phyloP scores from a whole-genome alignment of 78 protist species.

The Dictyostelium purpureum region DNA sequence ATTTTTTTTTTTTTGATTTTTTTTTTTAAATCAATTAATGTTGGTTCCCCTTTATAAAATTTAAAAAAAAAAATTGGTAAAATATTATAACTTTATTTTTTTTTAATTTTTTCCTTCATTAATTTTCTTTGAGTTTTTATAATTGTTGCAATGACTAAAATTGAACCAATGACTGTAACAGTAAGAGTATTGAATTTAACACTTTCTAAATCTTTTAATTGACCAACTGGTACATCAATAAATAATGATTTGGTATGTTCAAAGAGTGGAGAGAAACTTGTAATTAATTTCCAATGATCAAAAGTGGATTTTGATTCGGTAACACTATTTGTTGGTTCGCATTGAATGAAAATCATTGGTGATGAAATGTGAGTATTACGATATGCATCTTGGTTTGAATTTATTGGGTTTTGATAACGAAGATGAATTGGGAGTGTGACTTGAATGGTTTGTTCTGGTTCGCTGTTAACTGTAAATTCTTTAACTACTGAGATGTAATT shows the following conservation, averaged over 20 bases:
- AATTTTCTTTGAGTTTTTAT: background rate
- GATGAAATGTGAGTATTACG: background rate
- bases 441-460: background rate
- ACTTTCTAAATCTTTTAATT: background rate
- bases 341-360: constrained; percentile 2
- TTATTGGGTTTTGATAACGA: constrained; percentile 61
- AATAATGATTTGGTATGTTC: background rate
- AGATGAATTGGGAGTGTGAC: constrained; percentile 49
- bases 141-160: constrained; percentile 39
- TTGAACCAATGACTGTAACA: constrained; percentile 47
- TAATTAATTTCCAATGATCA: background rate
- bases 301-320: background rate
- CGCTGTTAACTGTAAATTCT: background rate
- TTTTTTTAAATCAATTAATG: too few relatives aligned
- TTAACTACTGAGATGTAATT: constrained; percentile 13
- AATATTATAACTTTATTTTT: too few relatives aligned
- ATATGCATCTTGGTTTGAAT: background rate
- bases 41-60: too few relatives aligned
- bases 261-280: background rate
- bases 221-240: constrained; percentile 56
- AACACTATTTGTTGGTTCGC: background rate
- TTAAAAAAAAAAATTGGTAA: too few relatives aligned
- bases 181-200: constrained; percentile 10
- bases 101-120: too few relatives aligned
- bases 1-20: too few relatives aligned